phyloP scores from a whole-genome alignment of 352 stramenopile genomes.

The Pythium rishiriense region DNA sequence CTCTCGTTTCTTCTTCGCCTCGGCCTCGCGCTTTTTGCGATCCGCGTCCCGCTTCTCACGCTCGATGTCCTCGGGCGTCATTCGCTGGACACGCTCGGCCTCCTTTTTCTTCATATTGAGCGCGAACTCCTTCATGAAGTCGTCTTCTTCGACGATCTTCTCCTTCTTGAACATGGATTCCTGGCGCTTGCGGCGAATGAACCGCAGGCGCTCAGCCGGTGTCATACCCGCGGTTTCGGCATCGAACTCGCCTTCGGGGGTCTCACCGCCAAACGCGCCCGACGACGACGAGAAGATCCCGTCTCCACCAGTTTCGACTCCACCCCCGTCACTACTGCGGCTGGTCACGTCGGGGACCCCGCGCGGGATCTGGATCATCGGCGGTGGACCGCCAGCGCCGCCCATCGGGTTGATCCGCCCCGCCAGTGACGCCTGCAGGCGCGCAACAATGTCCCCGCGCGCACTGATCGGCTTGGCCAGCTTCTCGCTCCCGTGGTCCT shows the following conservation, averaged over 20 bases:
- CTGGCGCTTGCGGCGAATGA: slow-evolving; percentile 61
- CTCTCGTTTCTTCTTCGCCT: background rate
- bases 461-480: background rate
- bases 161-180: slow-evolving; percentile 54
- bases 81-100: slow-evolving; percentile 20
- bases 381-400: slow-evolving; percentile 8
- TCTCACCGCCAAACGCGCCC: background rate
- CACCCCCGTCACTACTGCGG: background rate
- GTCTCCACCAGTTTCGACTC: slow-evolving; percentile 3
- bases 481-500: background rate
- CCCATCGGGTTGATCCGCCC: slow-evolving; percentile 26
- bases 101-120: slow-evolving; percentile 78
- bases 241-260: slow-evolving; percentile 48
- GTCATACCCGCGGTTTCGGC: slow-evolving; percentile 61
- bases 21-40: slow-evolving; percentile 1
- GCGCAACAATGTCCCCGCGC: slow-evolving; percentile 38
- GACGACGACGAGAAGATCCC: slow-evolving; percentile 11
- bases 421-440: slow-evolving; percentile 60
- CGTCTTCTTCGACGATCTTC: slow-evolving; percentile 46
- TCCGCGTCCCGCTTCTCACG: slow-evolving; percentile 5
- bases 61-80: slow-evolving; percentile 17
- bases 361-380: slow-evolving; percentile 27
- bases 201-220: slow-evolving; percentile 58
- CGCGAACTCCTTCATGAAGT: slow-evolving; percentile 68
- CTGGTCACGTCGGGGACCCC: background rate